A percentile compares a stretch with the other conserved stretches of the same genome.
Evolutionary conservation across 2,329 filamentous ascomycete genomes (phyloP).

Genomic region (Hypoxylon sp.): DNA sequence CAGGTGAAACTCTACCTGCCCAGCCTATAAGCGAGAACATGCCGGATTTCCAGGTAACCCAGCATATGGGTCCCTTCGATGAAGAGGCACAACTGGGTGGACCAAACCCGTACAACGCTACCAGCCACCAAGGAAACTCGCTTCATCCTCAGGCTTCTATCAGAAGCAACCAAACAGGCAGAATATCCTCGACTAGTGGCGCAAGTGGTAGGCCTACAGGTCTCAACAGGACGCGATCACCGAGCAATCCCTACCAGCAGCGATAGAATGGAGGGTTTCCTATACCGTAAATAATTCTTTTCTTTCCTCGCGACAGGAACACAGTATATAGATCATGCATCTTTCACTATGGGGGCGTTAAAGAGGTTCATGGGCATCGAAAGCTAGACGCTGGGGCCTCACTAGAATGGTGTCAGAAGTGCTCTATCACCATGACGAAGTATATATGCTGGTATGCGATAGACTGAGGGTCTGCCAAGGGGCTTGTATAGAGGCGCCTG

Average conservation of each 20-base stretch:
- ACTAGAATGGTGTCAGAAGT: conserved; percentile 24
- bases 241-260: conserved; percentile 43
- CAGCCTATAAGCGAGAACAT: conserved; percentile 39
- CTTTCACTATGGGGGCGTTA: conserved; percentile 34
- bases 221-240: conserved; percentile 31
- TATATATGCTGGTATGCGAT: conserved; percentile 34
- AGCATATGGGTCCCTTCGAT: conserved; percentile 51
- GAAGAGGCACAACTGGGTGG: conserved; percentile 55
- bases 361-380: conserved; percentile 13
- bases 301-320: conserved; percentile 21
- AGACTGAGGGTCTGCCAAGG: conserved; percentile 19
- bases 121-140: conserved; percentile 29
- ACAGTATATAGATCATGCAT: conserved; percentile 30
- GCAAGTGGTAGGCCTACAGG: conserved; percentile 5
- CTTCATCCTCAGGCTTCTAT: conserved; percentile 41
- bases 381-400: conserved; percentile 17
- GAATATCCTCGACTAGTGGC: not conserved
- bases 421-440: conserved; percentile 34
- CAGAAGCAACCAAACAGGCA: conserved; percentile 22
- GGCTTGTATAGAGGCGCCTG: conserved; percentile 6
- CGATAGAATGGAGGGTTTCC: conserved; percentile 38
- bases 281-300: conserved; percentile 20
- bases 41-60: conserved; percentile 51
- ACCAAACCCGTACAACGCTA: conserved; percentile 43
- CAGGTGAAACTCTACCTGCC: conserved; percentile 51